These are phyloP conservation scores for Arthroderma sp. DNA, from an alignment of 2,329 filamentous ascomycete genomes.

Conservation along the genomic window DNA sequence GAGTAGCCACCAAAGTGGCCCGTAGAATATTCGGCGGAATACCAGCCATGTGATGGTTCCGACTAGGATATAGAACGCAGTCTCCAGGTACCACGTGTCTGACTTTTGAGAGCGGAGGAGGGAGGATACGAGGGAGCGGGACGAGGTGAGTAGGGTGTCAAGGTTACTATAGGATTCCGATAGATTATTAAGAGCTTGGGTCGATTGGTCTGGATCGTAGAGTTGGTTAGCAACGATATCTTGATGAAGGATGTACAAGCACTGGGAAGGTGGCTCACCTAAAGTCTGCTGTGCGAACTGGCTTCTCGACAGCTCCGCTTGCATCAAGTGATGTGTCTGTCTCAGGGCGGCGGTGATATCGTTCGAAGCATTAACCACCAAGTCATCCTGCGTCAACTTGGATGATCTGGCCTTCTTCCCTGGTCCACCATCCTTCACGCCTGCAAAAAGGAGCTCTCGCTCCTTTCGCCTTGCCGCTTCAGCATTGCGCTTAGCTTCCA, in stretches of 20 bases:
- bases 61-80: conserved; percentile 68
- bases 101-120: conserved; percentile 81
- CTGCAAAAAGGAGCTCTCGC: conserved; percentile 59
- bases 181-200: conserved; percentile 65
- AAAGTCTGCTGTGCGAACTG: conserved; percentile 84
- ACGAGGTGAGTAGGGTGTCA: conserved; percentile 62
- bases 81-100: conserved; percentile 95
- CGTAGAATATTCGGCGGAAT: conserved; percentile 74
- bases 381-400: conserved; percentile 55
- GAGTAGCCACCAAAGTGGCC: conserved; percentile 78
- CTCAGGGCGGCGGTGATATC: conserved; percentile 77
- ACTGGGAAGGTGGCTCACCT: conserved; percentile 17
- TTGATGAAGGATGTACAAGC: background rate
- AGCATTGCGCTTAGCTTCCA: conserved; percentile 63
- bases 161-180: conserved; percentile 70
- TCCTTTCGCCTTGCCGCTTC: conserved; percentile 63
- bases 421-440: conserved; percentile 38
- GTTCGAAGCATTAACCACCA: conserved; percentile 59
- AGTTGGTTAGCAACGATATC: conserved; percentile 5
- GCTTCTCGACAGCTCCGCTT: conserved; percentile 69
- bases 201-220: conserved; percentile 49
- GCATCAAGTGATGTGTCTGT: conserved; percentile 75
- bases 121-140: conserved; percentile 61
- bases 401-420: conserved; percentile 24
- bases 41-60: conserved; percentile 72